A percentile compares a stretch with the other conserved stretches of the same genome.
Evolutionary conservation across 139 green algal genomes (phyloP).

Genomic region (Micractinium conductrix): DNA sequence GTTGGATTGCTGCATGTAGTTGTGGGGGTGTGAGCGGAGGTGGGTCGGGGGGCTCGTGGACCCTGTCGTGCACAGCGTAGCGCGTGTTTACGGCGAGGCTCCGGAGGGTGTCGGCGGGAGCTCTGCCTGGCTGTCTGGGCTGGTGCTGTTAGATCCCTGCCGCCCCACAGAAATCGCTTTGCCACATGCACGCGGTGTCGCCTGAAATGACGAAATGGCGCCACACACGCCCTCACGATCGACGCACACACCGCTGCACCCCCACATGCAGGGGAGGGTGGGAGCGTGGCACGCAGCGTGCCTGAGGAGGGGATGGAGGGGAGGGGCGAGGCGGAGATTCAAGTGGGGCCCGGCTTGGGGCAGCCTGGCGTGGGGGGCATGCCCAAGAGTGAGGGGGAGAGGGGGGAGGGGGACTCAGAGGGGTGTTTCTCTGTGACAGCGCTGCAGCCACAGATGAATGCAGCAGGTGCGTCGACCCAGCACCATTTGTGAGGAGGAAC

Average conservation of each 20-base stretch:
- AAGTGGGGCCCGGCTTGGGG: not conserved
- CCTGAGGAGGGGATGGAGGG: conserved; percentile 21
- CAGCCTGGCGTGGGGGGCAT: not conserved
- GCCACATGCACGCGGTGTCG: no score
- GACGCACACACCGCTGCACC: not conserved
- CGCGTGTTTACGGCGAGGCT: not conserved
- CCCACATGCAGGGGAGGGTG: not conserved
- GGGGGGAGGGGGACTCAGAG: not conserved
- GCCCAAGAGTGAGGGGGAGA: not conserved
- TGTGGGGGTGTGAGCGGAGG: not conserved
- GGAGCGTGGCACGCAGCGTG: not conserved
- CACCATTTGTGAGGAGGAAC: no score
- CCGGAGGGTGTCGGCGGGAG: not conserved
- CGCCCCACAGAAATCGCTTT: not conserved
- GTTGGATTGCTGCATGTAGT: not conserved
- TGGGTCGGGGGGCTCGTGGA: not conserved
- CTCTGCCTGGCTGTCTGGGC: not conserved
- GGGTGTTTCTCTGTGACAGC: no score
- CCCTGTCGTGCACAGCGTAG: no score
- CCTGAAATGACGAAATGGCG: not conserved
- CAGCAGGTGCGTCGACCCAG: no score
- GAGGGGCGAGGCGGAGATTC: not conserved
- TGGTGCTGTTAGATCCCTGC: not conserved
- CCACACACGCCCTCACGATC: not conserved
- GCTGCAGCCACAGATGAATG: no score